Evolutionary conservation across 169 alveolate species (phyloP).

Genomic region (Cryptosporidium parvum): DNA sequence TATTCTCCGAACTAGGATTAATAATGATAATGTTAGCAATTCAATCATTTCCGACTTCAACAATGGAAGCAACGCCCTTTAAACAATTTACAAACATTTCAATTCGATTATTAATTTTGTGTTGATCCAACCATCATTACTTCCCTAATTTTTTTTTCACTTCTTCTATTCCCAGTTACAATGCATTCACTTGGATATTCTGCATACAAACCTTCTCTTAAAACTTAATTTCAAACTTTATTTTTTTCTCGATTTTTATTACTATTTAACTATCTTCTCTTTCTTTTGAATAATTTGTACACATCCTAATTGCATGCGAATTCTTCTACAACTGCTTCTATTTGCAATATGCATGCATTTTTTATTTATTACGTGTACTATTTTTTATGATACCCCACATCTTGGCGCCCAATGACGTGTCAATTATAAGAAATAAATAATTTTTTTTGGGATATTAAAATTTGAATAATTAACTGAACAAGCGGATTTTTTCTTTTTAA

Average conservation of each 20-base stretch:
- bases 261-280: background rate
- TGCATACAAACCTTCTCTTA: background rate
- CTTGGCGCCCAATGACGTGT: slow-evolving; percentile 41
- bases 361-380: background rate
- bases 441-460: background rate
- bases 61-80: background rate
- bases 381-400: slow-evolving; percentile 22
- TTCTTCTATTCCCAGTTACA: background rate
- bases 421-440: slow-evolving; percentile 6
- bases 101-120: background rate
- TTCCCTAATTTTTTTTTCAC: background rate
- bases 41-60: background rate
- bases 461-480: background rate
- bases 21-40: background rate
- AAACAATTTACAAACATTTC: background rate
- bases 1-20: slow-evolving; percentile 34
- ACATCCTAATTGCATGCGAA: background rate
- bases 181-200: too few species aligned
- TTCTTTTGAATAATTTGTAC: background rate
- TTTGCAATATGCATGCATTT: slow-evolving; percentile 1
- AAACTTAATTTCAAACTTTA: background rate
- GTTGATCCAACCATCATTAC: background rate
- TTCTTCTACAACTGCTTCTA: background rate
- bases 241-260: too few species aligned
- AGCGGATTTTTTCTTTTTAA: background rate